These are phyloP conservation scores for Artemisia tridentata DNA, from an alignment of 129 eudicot species.

Conservation along the genomic window DNA sequence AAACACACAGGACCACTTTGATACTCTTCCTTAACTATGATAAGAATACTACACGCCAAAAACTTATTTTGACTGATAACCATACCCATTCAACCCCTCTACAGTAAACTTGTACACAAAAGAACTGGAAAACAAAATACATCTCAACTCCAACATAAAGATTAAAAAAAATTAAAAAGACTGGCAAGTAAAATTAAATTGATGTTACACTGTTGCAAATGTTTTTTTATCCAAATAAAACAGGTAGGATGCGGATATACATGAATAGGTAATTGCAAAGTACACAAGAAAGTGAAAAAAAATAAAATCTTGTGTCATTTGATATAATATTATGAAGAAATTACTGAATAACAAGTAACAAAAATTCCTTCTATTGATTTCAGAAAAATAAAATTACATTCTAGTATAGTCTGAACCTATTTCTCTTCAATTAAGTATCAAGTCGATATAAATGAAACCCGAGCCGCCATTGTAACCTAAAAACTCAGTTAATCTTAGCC, in stretches of 20 bases:
- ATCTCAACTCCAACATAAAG: too few species aligned
- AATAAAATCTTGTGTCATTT: background rate
- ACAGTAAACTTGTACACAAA: too few species aligned
- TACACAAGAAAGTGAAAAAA: background rate
- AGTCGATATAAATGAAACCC: background rate
- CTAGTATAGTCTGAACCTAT: constrained; percentile 27
- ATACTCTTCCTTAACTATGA: background rate
- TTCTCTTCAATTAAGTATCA: constrained; percentile 24
- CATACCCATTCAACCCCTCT: background rate
- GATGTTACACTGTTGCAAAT: too few species aligned
- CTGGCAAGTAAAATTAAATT: too few species aligned
- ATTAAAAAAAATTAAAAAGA: too few species aligned
- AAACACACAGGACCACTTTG: background rate
- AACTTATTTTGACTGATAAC: too few species aligned
- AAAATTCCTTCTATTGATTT: constrained; percentile 19
- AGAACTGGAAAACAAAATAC: too few species aligned
- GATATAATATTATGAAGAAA: constrained; percentile 10
- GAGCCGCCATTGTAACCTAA: constrained; percentile 7
- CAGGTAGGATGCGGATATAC: too few species aligned
- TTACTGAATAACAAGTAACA: constrained; percentile 4
- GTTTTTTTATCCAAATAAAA: too few species aligned
- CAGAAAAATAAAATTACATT: constrained; percentile 27
- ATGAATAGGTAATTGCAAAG: background rate
- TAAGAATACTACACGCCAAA: background rate
- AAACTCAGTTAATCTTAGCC: constrained; percentile 78